Conservation (phyloP, 2,329 filamentous ascomycete species). For the Aspergillus oerlinghausenensis region DNA sequence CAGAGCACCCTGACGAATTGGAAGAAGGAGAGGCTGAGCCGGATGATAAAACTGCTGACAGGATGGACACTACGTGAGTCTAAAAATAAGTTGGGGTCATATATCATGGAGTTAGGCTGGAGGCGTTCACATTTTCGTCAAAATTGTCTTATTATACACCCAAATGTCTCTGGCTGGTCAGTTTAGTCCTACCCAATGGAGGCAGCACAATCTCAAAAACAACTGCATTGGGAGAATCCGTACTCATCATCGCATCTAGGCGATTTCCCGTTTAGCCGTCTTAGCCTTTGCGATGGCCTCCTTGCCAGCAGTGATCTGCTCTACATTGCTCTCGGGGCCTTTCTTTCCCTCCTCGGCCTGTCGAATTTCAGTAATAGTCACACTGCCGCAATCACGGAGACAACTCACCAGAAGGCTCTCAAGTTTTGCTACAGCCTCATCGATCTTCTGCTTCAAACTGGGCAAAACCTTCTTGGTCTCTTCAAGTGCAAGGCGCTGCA, state of each 20-base stretch:
- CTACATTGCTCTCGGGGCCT: conserved; percentile 36
- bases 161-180: not conserved
- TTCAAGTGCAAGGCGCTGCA: conserved; percentile 70
- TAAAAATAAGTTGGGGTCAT: conserved; percentile 12
- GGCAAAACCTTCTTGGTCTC: conserved; percentile 83
- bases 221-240: not conserved
- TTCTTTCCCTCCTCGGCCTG: conserved; percentile 39
- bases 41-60: conserved; percentile 47
- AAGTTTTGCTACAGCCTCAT: conserved; percentile 65
- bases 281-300: conserved; percentile 39
- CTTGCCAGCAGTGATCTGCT: conserved; percentile 39
- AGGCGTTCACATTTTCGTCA: conserved; percentile 17
- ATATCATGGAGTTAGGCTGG: conserved; percentile 25
- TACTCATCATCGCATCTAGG: conserved; percentile 13
- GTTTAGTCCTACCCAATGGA: conserved; percentile 8
- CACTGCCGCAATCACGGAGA: not conserved
- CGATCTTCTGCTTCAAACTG: conserved; percentile 66
- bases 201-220: not conserved
- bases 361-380: conserved; percentile 1
- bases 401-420: conserved; percentile 69
- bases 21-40: conserved; percentile 49
- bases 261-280: conserved; percentile 36
- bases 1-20: conserved; percentile 38
- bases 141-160: conserved; percentile 17
- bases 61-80: conserved; percentile 59